These are phyloP conservation scores for Hypoxylon rubiginosum DNA, from an alignment of 2,329 filamentous ascomycete genomes.

Conservation along the genomic window DNA sequence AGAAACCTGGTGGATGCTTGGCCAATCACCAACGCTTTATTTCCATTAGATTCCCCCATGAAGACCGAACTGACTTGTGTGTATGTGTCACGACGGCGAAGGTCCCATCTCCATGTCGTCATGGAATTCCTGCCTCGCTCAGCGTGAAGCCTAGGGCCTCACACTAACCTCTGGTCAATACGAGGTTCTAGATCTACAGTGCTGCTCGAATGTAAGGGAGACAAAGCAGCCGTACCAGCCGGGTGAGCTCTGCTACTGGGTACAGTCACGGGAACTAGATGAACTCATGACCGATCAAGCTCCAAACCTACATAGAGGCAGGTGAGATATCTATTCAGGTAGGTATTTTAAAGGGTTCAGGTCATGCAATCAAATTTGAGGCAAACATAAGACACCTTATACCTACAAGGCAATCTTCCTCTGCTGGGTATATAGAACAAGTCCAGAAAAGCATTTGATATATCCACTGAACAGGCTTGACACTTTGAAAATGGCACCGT, in stretches of 20 bases:
- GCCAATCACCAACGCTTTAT: slow-evolving; percentile 2
- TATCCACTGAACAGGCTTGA: neutral
- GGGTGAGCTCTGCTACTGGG: neutral
- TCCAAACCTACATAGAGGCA: neutral
- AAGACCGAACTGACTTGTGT: neutral
- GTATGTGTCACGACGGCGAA: neutral
- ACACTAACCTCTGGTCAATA: neutral
- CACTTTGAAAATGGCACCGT: slow-evolving; percentile 43
- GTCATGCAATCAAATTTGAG: neutral
- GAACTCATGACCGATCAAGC: neutral
- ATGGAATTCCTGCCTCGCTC: neutral
- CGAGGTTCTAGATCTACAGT: no score
- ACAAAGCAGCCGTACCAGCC: neutral
- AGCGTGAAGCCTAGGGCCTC: neutral
- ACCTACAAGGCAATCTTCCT: neutral
- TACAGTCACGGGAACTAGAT: neutral
- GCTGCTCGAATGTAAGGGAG: neutral
- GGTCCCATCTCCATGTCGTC: slow-evolving; percentile 16
- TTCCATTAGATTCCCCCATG: neutral
- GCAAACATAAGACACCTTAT: neutral
- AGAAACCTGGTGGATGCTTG: no score
- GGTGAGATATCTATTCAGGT: neutral
- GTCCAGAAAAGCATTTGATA: neutral
- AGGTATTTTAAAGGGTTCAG: neutral
- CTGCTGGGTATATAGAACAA: neutral